phyloP scores from a whole-genome alignment of 306 rosid genomes.

The Benincasa hispida region DNA sequence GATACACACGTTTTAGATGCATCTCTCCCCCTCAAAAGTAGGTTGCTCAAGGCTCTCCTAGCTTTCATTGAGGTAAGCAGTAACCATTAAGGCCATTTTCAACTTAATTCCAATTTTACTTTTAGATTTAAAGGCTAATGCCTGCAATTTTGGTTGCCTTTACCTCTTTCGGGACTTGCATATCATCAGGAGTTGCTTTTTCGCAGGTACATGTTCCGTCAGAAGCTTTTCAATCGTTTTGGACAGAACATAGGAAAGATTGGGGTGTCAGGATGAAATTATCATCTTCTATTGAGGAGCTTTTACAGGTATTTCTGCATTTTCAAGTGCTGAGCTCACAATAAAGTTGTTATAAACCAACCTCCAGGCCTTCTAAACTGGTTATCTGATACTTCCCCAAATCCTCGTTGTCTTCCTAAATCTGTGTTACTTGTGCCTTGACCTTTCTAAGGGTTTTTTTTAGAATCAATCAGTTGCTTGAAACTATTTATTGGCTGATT shows the following conservation, averaged over 20 bases:
- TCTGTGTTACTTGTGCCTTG: background rate
- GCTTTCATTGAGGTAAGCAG: constrained; percentile 60
- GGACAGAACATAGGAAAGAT: constrained; percentile 57
- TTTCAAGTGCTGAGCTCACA: background rate
- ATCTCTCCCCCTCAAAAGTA: constrained; percentile 57
- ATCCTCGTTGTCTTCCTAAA: background rate
- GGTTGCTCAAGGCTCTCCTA: constrained; percentile 63
- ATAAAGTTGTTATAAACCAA: background rate
- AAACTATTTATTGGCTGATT: background rate
- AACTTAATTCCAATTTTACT: background rate
- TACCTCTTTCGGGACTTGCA: background rate
- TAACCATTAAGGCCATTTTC: background rate
- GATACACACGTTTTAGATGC: constrained; percentile 33
- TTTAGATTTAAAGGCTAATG: background rate
- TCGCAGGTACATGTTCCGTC: constrained; percentile 64
- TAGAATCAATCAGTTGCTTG: background rate
- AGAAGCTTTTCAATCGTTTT: constrained; percentile 64
- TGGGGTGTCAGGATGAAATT: constrained; percentile 68
- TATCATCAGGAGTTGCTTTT: constrained; percentile 7
- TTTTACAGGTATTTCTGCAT: constrained; percentile 47
- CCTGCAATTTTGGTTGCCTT: background rate
- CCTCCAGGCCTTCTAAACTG: background rate
- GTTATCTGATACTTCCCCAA: background rate
- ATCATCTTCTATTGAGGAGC: constrained; percentile 59
- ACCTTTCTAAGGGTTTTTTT: background rate